Evolutionary conservation across 768 basidiomycete genomes (phyloP).

Genomic region (Astraeus odoratus): DNA sequence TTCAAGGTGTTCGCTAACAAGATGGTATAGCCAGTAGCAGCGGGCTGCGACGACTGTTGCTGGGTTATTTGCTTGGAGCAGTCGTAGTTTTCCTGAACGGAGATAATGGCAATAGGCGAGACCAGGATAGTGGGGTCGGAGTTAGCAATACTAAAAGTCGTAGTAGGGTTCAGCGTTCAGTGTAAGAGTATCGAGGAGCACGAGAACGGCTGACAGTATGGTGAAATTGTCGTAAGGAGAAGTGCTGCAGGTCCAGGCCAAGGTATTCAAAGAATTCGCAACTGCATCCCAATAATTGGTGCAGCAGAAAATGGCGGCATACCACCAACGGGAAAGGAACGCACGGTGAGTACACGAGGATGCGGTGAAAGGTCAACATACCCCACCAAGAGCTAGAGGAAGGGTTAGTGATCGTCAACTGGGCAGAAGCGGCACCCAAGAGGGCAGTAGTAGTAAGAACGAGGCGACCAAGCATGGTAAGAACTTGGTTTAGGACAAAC

Average conservation of each 20-base stretch:
- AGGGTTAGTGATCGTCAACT: conserved; percentile 41
- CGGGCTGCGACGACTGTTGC: conserved; percentile 36
- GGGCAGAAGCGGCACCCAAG: conserved; percentile 31
- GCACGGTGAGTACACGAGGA: background rate
- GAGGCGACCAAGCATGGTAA: conserved; percentile 28
- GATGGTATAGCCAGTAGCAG: conserved; percentile 43
- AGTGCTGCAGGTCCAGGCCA: conserved; percentile 51
- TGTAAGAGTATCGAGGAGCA: conserved; percentile 1
- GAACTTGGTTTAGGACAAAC: conserved; percentile 5
- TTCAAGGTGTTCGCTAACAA: conserved; percentile 45
- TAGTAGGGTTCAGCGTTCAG: conserved; percentile 9
- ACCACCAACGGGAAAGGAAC: too few species aligned
- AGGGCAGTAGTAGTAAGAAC: conserved; percentile 34
- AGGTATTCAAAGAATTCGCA: conserved; percentile 45
- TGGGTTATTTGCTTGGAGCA: conserved; percentile 49
- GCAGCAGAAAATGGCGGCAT: background rate
- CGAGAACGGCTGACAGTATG: conserved; percentile 38
- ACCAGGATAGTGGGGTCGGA: conserved; percentile 32
- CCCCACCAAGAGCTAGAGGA: conserved; percentile 52
- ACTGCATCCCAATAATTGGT: conserved; percentile 32
- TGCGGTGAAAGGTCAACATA: conserved; percentile 26
- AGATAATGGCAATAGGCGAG: conserved; percentile 35
- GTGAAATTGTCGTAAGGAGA: conserved; percentile 38
- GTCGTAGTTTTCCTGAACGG: conserved; percentile 47
- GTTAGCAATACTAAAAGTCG: conserved; percentile 36